phyloP scores from a whole-genome alignment of 164 flowering plant genomes.

The Sedum album region DNA sequence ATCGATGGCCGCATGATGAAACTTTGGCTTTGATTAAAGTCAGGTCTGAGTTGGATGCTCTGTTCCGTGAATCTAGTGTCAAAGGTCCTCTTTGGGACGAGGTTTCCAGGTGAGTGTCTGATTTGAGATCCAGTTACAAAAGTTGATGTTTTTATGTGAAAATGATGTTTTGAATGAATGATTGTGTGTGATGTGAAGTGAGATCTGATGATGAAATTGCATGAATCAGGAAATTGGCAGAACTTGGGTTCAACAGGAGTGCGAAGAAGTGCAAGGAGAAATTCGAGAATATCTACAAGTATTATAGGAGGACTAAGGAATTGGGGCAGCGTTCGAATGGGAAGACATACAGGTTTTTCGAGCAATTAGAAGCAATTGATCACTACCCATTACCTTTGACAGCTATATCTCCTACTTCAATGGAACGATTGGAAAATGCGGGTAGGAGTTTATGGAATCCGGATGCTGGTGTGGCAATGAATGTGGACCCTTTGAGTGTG shows the following conservation, averaged over 20 bases:
- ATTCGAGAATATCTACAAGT: slow-evolving; percentile 53
- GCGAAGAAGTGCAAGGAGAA: slow-evolving; percentile 52
- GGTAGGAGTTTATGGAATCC: slow-evolving; percentile 4
- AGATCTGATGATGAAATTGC: not conserved
- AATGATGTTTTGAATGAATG: not conserved
- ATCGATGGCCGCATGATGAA: slow-evolving; percentile 56
- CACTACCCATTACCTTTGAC: slow-evolving; percentile 10
- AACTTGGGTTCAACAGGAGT: slow-evolving; percentile 42
- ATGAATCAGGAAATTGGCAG: slow-evolving; percentile 4
- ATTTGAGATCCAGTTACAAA: not conserved
- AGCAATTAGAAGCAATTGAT: slow-evolving; percentile 44
- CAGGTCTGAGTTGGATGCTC: slow-evolving; percentile 56
- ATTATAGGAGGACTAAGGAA: slow-evolving; percentile 39
- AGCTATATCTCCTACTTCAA: slow-evolving; percentile 8
- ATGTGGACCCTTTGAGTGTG: not conserved
- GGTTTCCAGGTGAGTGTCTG: slow-evolving; percentile 43
- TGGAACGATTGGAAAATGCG: slow-evolving; percentile 9
- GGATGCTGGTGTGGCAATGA: not conserved
- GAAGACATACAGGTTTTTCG: slow-evolving; percentile 42
- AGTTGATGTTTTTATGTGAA: not conserved
- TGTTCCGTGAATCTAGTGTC: slow-evolving; percentile 32
- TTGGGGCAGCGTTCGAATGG: slow-evolving; percentile 27
- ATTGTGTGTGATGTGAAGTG: not conserved
- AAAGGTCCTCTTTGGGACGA: slow-evolving; percentile 73
- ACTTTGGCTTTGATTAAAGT: slow-evolving; percentile 53